These are phyloP conservation scores for Solanum chaucha DNA, from an alignment of 257 asterid species.

Conservation along the genomic window DNA sequence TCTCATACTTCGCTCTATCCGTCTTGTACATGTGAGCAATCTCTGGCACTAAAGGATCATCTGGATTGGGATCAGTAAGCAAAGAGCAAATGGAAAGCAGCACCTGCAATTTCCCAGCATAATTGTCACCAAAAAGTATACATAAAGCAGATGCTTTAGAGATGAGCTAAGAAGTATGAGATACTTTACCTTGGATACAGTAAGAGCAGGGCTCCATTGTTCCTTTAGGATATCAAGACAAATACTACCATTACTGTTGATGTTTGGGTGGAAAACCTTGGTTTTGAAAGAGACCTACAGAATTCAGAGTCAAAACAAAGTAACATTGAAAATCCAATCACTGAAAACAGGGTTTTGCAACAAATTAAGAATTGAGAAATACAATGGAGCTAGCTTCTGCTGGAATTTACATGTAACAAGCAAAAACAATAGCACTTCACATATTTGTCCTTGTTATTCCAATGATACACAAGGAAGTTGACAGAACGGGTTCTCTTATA, in stretches of 20 bases:
- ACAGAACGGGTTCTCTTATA: too few relatives aligned
- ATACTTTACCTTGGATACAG: constrained; percentile 29
- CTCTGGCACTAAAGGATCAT: constrained; percentile 83
- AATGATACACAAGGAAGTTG: too few relatives aligned
- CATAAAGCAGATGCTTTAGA: neutral
- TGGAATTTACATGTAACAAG: too few relatives aligned
- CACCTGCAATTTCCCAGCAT: constrained; percentile 30
- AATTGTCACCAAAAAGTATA: neutral
- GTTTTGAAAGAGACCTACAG: constrained; percentile 38
- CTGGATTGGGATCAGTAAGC: constrained; percentile 82
- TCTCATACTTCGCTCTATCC: constrained; percentile 56
- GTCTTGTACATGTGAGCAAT: constrained; percentile 76
- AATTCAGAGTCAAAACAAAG: neutral
- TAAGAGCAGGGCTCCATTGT: constrained; percentile 50
- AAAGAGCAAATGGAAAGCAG: constrained; percentile 69
- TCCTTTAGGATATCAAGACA: constrained; percentile 45
- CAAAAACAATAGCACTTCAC: too few relatives aligned
- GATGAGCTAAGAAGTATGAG: neutral
- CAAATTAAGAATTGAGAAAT: neutral
- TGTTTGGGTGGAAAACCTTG: constrained; percentile 37
- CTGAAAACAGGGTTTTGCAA: neutral
- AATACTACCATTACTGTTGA: constrained; percentile 38
- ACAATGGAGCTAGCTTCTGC: neutral
- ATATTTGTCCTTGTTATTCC: too few relatives aligned
- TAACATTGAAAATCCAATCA: neutral